Evolutionary conservation across 2,329 filamentous ascomycete species (phyloP).

Genomic region (Phialophora chinensis): DNA sequence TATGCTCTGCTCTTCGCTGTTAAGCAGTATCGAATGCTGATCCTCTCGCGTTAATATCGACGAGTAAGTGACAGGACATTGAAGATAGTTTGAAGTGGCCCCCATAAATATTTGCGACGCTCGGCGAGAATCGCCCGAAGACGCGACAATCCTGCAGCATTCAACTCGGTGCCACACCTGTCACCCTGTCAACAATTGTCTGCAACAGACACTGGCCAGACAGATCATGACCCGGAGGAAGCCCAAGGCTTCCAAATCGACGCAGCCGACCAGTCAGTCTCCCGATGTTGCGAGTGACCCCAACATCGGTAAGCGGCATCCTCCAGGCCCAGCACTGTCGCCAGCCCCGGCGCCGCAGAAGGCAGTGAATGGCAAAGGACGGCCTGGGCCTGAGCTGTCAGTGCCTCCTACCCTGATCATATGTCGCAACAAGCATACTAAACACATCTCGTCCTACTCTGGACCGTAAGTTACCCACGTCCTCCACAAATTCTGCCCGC

Average conservation of each 20-base stretch:
- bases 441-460: constrained; percentile 82
- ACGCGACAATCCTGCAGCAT: background rate
- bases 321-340: constrained; percentile 6
- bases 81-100: background rate
- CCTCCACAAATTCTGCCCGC: background rate
- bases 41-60: background rate
- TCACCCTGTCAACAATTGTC: constrained; percentile 2
- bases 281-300: constrained; percentile 2
- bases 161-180: background rate
- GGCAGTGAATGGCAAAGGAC: background rate
- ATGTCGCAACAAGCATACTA: constrained; percentile 80
- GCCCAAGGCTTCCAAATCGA: constrained; percentile 17
- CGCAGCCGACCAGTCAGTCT: constrained; percentile 16
- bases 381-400: constrained; percentile 2
- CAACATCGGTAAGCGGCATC: background rate
- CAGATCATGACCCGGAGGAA: constrained; percentile 34
- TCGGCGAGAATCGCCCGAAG: background rate
- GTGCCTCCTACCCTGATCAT: constrained; percentile 62
- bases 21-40: background rate
- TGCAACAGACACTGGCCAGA: background rate
- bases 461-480: constrained; percentile 57
- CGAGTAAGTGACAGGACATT: background rate
- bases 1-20: background rate
- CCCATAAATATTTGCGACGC: background rate
- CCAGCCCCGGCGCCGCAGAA: background rate